Evolutionary conservation across 2,329 filamentous ascomycete genomes (phyloP).

Genomic region (Fusarium longipes): DNA sequence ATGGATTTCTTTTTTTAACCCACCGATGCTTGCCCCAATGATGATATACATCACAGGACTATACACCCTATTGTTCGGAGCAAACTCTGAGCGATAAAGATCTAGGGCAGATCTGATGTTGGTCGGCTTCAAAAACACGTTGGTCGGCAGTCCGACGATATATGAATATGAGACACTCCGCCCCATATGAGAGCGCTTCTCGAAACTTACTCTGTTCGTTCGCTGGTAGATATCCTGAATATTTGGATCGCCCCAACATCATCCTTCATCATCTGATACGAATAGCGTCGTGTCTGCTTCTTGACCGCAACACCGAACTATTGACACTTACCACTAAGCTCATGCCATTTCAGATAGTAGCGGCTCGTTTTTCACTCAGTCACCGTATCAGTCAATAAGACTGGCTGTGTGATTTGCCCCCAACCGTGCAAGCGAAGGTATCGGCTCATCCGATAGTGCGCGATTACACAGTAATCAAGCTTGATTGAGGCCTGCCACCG

Average conservation of each 20-base stretch:
- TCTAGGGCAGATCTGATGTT: conserved; percentile 32
- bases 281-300: conserved; percentile 3
- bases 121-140: conserved; percentile 22
- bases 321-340: conserved; percentile 19
- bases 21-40: conserved; percentile 11
- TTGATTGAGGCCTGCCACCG: conserved; percentile 31
- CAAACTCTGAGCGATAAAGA: conserved; percentile 11
- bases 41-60: conserved; percentile 13
- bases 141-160: conserved; percentile 13
- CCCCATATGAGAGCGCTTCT: conserved; percentile 33
- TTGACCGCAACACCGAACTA: conserved; percentile 14
- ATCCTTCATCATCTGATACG: conserved; percentile 15
- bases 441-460: conserved; percentile 41
- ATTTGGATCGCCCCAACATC: conserved; percentile 14
- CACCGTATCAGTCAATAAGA: conserved; percentile 25
- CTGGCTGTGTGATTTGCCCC: conserved; percentile 34
- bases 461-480: conserved; percentile 33
- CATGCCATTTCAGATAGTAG: conserved; percentile 17
- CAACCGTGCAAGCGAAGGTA: conserved; percentile 29
- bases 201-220: conserved; percentile 25
- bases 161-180: conserved; percentile 16
- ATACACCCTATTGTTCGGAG: conserved; percentile 14
- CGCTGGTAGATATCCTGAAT: conserved; percentile 5
- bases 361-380: conserved; percentile 16
- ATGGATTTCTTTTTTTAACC: conserved; percentile 36